A percentile compares a stretch with the other conserved stretches of the same genome.
These are phyloP conservation scores for Ogataea angusta DNA, from an alignment of 805 yeast genomes.

Conservation along the genomic window DNA sequence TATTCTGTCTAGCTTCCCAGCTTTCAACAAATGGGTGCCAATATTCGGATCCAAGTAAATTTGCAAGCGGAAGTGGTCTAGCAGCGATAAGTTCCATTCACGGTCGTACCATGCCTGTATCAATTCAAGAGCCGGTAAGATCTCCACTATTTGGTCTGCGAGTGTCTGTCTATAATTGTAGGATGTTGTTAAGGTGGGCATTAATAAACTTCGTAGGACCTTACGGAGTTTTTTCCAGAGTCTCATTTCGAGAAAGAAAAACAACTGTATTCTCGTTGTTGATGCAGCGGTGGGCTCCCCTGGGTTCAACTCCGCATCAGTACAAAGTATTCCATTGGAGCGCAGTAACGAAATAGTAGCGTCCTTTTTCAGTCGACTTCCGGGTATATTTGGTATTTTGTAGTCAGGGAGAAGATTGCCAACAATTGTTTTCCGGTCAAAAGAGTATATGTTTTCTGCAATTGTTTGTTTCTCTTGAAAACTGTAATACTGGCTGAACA, in stretches of 20 bases:
- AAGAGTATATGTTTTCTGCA: conserved; percentile 15
- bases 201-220: conserved; percentile 43
- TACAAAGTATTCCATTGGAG: conserved; percentile 10
- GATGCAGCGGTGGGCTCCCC: not conserved
- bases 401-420: conserved; percentile 36
- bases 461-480: conserved; percentile 31
- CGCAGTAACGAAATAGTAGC: conserved; percentile 25
- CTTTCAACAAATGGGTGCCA: conserved; percentile 39
- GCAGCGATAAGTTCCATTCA: conserved; percentile 41
- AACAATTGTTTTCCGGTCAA: conserved; percentile 17
- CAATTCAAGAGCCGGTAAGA: conserved; percentile 50
- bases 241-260: conserved; percentile 59
- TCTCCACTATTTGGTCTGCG: conserved; percentile 50
- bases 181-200: conserved; percentile 57
- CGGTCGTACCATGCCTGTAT: conserved; percentile 45
- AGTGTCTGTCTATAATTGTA: conserved; percentile 44
- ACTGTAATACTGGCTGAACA: conserved; percentile 38
- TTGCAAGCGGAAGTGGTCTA: conserved; percentile 31
- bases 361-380: conserved; percentile 28
- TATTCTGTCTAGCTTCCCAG: conserved; percentile 40
- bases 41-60: conserved; percentile 31
- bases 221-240: conserved; percentile 51
- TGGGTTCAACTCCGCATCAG: not conserved
- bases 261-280: conserved; percentile 52
- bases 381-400: conserved; percentile 34